Conservation (phyloP, 768 basidiomycete genomes). For the Pholiota microspora region DNA sequence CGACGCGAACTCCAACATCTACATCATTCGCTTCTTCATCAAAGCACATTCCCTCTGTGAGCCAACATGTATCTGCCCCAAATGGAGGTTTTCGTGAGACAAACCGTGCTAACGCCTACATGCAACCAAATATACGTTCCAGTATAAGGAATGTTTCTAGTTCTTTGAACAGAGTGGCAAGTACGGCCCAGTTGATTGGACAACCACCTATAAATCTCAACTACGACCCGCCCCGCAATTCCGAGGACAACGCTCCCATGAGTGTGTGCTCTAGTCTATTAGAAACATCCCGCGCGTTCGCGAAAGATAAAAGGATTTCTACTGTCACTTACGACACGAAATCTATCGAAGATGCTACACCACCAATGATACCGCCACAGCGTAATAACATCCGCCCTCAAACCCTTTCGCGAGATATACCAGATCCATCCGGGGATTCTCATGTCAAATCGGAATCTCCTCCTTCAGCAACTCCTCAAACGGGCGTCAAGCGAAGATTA, state of each 20-base stretch:
- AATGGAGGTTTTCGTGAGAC: slow-evolving; percentile 1
- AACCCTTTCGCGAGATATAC: not conserved
- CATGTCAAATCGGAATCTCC: not conserved
- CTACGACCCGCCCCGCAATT: not conserved
- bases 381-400: not conserved
- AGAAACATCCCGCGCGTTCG: not conserved
- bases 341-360: not conserved
- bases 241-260: slow-evolving; percentile 1
- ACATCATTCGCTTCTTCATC: not conserved
- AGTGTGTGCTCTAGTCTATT: not conserved
- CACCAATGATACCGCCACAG: not conserved
- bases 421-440: not conserved
- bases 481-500: slow-evolving; percentile 51
- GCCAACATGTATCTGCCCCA: not conserved
- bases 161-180: slow-evolving; percentile 1
- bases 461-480: slow-evolving; percentile 1
- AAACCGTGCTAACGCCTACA: not conserved
- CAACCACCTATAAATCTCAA: slow-evolving; percentile 1
- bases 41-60: not conserved
- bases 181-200: slow-evolving; percentile 1
- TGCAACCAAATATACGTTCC: not conserved
- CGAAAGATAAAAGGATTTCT: slow-evolving; percentile 1
- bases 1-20: not conserved
- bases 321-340: slow-evolving; percentile 9
- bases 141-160: not conserved